These are phyloP conservation scores for Saccharum hybrid DNA, from an alignment of 202 grass and related monocot genomes.

Conservation along the genomic window DNA sequence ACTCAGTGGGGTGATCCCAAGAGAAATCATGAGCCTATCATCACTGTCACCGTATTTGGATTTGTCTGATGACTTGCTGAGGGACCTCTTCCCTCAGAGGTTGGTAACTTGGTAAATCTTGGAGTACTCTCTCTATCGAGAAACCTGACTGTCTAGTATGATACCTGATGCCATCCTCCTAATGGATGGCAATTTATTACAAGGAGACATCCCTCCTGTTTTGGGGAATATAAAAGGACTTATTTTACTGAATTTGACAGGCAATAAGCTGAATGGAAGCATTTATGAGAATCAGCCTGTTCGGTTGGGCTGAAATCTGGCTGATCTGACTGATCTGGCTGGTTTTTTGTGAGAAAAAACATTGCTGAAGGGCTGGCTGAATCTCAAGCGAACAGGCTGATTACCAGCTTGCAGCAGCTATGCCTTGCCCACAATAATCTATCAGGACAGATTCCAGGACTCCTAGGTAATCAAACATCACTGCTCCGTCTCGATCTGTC, in stretches of 20 bases:
- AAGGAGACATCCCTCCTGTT: not conserved
- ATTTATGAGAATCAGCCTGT: too few species aligned
- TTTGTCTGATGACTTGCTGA: slow-evolving; percentile 29
- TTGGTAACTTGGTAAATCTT: too few species aligned
- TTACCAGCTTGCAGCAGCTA: slow-evolving; percentile 15
- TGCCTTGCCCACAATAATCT: slow-evolving; percentile 28
- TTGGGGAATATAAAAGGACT: slow-evolving; percentile 26
- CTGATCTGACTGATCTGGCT: too few species aligned
- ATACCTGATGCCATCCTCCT: not conserved
- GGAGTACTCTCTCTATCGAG: too few species aligned
- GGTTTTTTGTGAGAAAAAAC: too few species aligned
- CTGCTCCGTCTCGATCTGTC: slow-evolving; percentile 33
- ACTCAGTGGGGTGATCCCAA: slow-evolving; percentile 34
- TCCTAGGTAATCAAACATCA: slow-evolving; percentile 26
- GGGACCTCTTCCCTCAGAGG: too few species aligned
- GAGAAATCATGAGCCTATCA: slow-evolving; percentile 21
- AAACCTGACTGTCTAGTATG: too few species aligned
- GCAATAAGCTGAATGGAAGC: slow-evolving; percentile 23
- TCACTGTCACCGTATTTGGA: not conserved
- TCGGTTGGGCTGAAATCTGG: too few species aligned
- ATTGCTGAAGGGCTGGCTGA: too few species aligned
- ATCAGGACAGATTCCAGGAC: slow-evolving; percentile 40
- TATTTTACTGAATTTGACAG: slow-evolving; percentile 16
- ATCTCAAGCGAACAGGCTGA: too few species aligned
- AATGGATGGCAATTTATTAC: slow-evolving; percentile 25